phyloP scores from a whole-genome alignment of 2,329 filamentous ascomycete genomes.

The Graphiopsis chlorocephala region DNA sequence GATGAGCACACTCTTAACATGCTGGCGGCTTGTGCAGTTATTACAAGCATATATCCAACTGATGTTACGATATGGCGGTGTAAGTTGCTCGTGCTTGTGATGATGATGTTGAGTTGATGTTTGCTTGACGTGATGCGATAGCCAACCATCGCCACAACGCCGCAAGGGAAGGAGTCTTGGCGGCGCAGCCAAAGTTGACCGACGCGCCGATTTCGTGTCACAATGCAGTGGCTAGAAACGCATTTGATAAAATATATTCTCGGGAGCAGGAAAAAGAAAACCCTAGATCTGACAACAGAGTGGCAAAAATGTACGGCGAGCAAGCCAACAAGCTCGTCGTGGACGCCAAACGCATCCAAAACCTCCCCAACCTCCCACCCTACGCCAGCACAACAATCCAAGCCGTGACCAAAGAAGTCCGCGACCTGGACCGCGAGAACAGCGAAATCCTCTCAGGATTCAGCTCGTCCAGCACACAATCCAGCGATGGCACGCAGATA shows the following conservation, averaged over 20 bases:
- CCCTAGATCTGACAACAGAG: background rate
- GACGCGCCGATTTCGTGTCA: background rate
- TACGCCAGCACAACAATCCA: conserved; percentile 93
- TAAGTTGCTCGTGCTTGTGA: background rate
- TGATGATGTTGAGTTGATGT: background rate
- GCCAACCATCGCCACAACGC: background rate
- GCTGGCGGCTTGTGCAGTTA: background rate
- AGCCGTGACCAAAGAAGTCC: conserved; percentile 82
- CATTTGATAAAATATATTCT: background rate
- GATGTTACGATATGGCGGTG: background rate
- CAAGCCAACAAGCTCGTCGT: conserved; percentile 74
- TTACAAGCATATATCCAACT: background rate
- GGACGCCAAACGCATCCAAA: conserved; percentile 92
- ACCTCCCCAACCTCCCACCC: conserved; percentile 78
- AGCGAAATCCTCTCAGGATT: conserved; percentile 76
- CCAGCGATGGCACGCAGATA: conserved; percentile 30
- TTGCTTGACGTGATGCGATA: background rate
- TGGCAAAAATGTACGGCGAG: conserved; percentile 73
- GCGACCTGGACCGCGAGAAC: conserved; percentile 87
- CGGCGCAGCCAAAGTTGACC: background rate
- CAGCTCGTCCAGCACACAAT: conserved; percentile 46
- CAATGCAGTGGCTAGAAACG: background rate
- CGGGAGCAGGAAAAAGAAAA: background rate
- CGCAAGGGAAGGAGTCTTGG: background rate
- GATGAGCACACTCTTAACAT: background rate